Conservation (phyloP, 2,329 filamentous ascomycete species). For the Fusarium siculi region DNA sequence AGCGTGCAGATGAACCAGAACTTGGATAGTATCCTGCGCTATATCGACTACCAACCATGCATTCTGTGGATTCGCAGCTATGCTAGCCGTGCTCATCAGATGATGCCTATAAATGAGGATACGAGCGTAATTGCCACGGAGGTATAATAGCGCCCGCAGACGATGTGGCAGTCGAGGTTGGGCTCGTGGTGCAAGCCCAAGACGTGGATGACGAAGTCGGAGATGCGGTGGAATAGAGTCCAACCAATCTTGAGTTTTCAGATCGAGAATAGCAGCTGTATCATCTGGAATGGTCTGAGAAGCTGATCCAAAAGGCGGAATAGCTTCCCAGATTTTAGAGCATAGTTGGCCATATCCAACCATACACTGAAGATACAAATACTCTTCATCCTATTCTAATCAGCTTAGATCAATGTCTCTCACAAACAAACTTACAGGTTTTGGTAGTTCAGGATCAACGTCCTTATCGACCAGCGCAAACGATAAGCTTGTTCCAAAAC, state of each 20-base stretch:
- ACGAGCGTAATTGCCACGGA: conserved; percentile 58
- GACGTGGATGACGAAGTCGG: conserved; percentile 50
- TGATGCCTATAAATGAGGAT: conserved; percentile 58
- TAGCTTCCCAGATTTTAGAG: conserved; percentile 58
- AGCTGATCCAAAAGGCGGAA: conserved; percentile 51
- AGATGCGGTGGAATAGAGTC: conserved; percentile 57
- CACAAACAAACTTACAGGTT: conserved; percentile 47
- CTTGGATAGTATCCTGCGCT: conserved; percentile 45
- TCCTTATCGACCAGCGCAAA: conserved; percentile 61
- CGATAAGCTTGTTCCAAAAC: conserved; percentile 61
- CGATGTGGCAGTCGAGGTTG: conserved; percentile 53
- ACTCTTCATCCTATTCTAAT: conserved; percentile 43
- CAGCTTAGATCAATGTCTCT: fast-evolving
- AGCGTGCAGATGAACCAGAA: conserved; percentile 42
- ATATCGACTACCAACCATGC: conserved; percentile 53
- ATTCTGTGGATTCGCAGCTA: conserved; percentile 48
- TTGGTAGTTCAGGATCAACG: conserved; percentile 59
- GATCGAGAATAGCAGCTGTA: conserved; percentile 53
- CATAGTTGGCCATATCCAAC: conserved; percentile 59
- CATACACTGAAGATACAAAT: conserved; percentile 58
- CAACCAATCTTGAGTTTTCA: conserved; percentile 57
- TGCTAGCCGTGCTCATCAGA: conserved; percentile 52
- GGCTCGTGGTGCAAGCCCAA: conserved; percentile 46
- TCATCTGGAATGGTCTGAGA: conserved; percentile 52
- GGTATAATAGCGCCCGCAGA: conserved; percentile 55